Conservation (phyloP, 2,329 filamentous ascomycete genomes). For the Tricladium varicosporioides region DNA sequence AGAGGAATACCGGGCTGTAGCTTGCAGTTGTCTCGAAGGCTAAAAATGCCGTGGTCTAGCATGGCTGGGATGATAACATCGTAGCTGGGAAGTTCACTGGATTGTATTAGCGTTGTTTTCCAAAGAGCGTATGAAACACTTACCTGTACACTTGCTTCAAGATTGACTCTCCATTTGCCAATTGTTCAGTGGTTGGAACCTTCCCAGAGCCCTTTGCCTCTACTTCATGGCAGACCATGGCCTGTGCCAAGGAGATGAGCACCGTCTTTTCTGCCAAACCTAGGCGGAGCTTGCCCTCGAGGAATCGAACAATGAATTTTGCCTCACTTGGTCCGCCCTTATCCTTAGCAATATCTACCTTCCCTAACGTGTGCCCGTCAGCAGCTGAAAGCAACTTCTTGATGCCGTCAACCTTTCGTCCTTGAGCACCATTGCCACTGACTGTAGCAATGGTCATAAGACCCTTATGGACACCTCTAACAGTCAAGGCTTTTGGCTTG, state of each 20-base stretch:
- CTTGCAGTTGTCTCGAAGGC: constrained; percentile 81
- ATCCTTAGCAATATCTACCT: constrained; percentile 86
- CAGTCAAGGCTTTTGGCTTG: constrained; percentile 87
- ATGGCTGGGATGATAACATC: constrained; percentile 91
- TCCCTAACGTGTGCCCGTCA: constrained; percentile 69
- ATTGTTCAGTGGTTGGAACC: constrained; percentile 68
- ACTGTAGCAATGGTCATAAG: constrained; percentile 86
- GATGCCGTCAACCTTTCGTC: constrained; percentile 88
- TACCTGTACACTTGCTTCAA: constrained; percentile 90
- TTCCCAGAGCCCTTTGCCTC: constrained; percentile 61
- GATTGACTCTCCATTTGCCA: constrained; percentile 79
- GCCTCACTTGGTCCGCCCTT: constrained; percentile 94
- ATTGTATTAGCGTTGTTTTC: constrained; percentile 33
- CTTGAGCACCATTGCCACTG: constrained; percentile 82
- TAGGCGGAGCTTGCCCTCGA: constrained; percentile 90
- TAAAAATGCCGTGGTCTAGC: constrained; percentile 80
- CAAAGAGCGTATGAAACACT: constrained; percentile 19
- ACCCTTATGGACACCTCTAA: constrained; percentile 82
- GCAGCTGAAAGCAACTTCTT: constrained; percentile 95
- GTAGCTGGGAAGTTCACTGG: constrained; percentile 91
- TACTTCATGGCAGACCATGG: constrained; percentile 80
- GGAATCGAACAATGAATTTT: constrained; percentile 87
- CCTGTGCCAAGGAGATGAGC: constrained; percentile 84
- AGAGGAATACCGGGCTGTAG: constrained; percentile 89
- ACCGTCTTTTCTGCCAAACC: constrained; percentile 92